A percentile compares a stretch with the other conserved stretches of the same genome.
Evolutionary conservation across 805 yeast species (phyloP).

Genomic region (Myxozyma neglecta): DNA sequence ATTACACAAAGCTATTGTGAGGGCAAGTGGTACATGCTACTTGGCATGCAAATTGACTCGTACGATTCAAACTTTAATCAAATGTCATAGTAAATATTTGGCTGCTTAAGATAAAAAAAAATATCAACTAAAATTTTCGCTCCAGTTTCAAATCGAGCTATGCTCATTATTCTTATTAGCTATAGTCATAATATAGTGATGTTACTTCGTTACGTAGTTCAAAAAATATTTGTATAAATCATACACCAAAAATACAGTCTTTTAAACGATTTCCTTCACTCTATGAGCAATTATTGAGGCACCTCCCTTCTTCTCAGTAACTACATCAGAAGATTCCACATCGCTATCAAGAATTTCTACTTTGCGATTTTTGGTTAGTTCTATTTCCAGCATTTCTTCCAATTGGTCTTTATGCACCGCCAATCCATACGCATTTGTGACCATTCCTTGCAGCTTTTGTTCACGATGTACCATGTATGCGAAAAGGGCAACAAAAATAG

Average conservation of each 20-base stretch:
- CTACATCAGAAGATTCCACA: not conserved
- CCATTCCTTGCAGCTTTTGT: not conserved
- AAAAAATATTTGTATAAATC: not conserved
- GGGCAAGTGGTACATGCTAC: too few species aligned
- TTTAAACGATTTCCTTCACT: not conserved
- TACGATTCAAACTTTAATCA: too few species aligned
- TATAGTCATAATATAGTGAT: too few species aligned
- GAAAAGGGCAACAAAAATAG: constrained; percentile 2
- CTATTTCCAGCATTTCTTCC: not conserved
- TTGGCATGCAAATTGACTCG: too few species aligned
- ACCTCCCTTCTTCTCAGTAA: not conserved
- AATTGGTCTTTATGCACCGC: constrained; percentile 3
- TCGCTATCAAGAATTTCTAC: not conserved
- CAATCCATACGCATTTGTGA: constrained; percentile 11
- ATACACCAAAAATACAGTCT: not conserved
- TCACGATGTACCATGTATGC: constrained; percentile 5
- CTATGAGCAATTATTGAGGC: not conserved
- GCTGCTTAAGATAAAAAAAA: too few species aligned
- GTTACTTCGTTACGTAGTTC: not conserved
- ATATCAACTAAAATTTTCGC: too few species aligned
- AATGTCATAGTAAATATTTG: too few species aligned
- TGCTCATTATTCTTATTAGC: too few species aligned
- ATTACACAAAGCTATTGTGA: too few species aligned
- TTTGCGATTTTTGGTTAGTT: not conserved
- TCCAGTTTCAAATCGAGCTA: too few species aligned